Evolutionary conservation across 768 basidiomycete species (phyloP).

Genomic region (Baorangia bicolor): DNA sequence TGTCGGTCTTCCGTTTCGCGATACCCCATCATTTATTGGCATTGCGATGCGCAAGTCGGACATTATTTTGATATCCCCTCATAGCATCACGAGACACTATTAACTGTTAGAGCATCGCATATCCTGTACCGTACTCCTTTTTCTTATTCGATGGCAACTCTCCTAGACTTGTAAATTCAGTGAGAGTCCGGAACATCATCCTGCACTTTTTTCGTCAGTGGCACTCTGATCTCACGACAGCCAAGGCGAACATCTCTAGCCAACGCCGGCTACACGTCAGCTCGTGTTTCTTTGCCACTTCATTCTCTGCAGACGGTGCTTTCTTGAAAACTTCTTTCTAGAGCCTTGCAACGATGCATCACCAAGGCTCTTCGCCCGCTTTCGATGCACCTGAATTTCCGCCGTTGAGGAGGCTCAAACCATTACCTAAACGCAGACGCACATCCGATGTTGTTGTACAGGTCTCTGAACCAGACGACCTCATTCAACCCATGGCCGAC

Average conservation of each 20-base stretch:
- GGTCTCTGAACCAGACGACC: constrained; percentile 26
- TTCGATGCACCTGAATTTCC: constrained; percentile 68
- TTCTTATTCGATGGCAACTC: constrained; percentile 25
- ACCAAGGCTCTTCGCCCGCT: constrained; percentile 51
- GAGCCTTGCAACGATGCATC: constrained; percentile 43
- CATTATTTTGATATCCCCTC: constrained; percentile 40
- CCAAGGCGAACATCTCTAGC: not conserved
- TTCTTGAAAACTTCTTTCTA: constrained; percentile 12
- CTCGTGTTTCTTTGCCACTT: constrained; percentile 24
- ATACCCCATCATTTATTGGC: constrained; percentile 44
- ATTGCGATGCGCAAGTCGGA: constrained; percentile 50
- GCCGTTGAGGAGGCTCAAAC: constrained; percentile 65
- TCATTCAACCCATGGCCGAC: constrained; percentile 31
- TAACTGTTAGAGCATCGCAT: constrained; percentile 67
- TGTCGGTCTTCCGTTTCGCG: constrained; percentile 53
- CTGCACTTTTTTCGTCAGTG: constrained; percentile 5
- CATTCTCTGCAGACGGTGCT: constrained; percentile 14
- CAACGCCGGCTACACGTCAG: constrained; percentile 29
- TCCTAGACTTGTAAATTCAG: constrained; percentile 12
- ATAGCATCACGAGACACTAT: constrained; percentile 60
- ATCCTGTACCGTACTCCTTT: constrained; percentile 42
- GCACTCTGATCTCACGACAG: constrained; percentile 20
- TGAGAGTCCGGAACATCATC: not conserved
- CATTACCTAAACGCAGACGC: constrained; percentile 74
- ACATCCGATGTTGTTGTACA: constrained; percentile 39